Conservation (phyloP, 2,329 filamentous ascomycete genomes). For the Fonsecaea multimorphosa region DNA sequence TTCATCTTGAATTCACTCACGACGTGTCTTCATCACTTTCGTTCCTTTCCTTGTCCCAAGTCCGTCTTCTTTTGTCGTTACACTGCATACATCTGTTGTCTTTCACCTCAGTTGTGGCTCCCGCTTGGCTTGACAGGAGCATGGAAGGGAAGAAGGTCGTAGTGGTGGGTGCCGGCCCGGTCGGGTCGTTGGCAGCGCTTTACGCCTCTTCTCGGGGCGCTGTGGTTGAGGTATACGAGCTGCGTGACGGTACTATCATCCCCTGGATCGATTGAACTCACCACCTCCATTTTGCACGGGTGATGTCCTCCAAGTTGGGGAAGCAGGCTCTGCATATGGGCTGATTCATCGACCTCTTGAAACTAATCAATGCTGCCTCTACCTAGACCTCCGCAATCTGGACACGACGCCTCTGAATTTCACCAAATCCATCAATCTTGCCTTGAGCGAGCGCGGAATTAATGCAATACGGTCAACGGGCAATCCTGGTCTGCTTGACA, state of each 20-base stretch:
- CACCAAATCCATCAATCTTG: constrained; percentile 97
- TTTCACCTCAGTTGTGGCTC: neutral
- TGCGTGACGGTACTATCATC: constrained; percentile 77
- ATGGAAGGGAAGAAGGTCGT: constrained; percentile 67
- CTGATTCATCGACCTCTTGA: neutral
- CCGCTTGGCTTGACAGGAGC: neutral
- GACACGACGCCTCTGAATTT: constrained; percentile 88
- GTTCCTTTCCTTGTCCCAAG: neutral
- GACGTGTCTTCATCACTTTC: constrained; percentile 1
- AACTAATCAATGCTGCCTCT: neutral
- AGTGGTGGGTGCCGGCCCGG: constrained; percentile 89
- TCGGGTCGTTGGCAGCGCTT: constrained; percentile 87
- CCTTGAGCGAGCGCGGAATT: constrained; percentile 90
- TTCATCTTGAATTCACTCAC: constrained; percentile 7
- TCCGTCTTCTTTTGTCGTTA: neutral
- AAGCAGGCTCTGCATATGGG: too few species aligned
- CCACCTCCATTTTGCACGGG: neutral
- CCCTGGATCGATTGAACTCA: neutral
- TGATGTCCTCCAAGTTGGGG: too few species aligned
- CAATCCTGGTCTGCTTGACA: constrained; percentile 70
- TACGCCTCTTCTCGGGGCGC: constrained; percentile 90
- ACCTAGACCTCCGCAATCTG: constrained; percentile 80
- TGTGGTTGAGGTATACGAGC: constrained; percentile 91
- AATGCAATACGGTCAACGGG: constrained; percentile 79
- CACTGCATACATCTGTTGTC: neutral